These are phyloP conservation scores for Annulohypoxylon nitens DNA, from an alignment of 495 filamentous ascomycete species.

Conservation along the genomic window DNA sequence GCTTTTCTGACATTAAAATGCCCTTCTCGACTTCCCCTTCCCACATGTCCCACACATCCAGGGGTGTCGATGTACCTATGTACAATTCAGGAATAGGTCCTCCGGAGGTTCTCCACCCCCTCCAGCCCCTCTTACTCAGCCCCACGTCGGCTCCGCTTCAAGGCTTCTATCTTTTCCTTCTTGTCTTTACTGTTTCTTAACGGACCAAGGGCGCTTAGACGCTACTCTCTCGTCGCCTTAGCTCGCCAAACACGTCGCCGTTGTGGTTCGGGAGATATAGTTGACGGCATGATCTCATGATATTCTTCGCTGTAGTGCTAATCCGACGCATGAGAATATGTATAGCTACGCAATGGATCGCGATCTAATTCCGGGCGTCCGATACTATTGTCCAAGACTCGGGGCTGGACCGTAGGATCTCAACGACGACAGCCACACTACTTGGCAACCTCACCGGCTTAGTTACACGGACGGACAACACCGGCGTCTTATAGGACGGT, in stretches of 20 bases:
- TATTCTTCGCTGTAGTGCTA: not conserved
- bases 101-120: slow-evolving; percentile 15
- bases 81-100: slow-evolving; percentile 21
- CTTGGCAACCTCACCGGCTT: slow-evolving; percentile 22
- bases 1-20: slow-evolving; percentile 2
- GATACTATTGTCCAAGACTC: slow-evolving; percentile 30
- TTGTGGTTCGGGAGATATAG: slow-evolving; percentile 32
- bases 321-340: slow-evolving; percentile 3
- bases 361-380: slow-evolving; percentile 32
- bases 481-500: slow-evolving; percentile 17
- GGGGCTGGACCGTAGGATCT: slow-evolving; percentile 31
- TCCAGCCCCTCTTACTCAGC: slow-evolving; percentile 37
- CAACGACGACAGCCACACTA: slow-evolving; percentile 13
- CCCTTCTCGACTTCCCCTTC: not conserved
- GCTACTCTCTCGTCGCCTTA: slow-evolving; percentile 8
- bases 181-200: slow-evolving; percentile 8
- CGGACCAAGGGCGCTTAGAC: slow-evolving; percentile 39
- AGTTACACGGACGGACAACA: slow-evolving; percentile 21
- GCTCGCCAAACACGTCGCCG: slow-evolving; percentile 28
- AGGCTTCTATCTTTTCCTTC: not conserved
- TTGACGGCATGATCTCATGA: slow-evolving; percentile 37
- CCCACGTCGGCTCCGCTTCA: slow-evolving; percentile 39
- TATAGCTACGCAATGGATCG: slow-evolving; percentile 26
- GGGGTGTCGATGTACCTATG: slow-evolving; percentile 1
- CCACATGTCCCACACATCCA: not conserved